A percentile compares a stretch with the other conserved stretches of the same genome.
Conservation (phyloP, 1,139 yeast genomes). For the Yamadazyma pseudoaaseri region DNA sequence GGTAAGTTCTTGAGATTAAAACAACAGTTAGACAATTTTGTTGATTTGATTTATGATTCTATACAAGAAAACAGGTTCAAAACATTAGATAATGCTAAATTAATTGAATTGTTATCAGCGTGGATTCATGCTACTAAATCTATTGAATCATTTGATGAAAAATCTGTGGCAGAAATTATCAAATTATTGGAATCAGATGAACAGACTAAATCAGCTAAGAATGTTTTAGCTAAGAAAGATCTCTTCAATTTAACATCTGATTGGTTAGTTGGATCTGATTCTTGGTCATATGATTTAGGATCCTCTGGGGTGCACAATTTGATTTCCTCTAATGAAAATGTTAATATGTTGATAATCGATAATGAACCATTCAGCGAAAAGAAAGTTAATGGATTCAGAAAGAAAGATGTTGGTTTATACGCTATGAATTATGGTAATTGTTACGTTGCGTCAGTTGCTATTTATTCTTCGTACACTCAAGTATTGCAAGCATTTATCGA, state of each 20-base stretch:
- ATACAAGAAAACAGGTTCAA: conserved; percentile 50
- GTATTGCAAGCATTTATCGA: conserved; percentile 85
- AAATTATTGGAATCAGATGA: conserved; percentile 42
- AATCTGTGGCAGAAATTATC: conserved; percentile 34
- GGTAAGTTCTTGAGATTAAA: conserved; percentile 68
- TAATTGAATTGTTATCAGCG: conserved; percentile 60
- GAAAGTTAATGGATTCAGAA: conserved; percentile 49
- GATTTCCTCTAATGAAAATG: conserved; percentile 68
- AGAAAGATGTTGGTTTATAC: conserved; percentile 91
- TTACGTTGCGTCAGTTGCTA: conserved; percentile 93
- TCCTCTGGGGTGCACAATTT: conserved; percentile 89
- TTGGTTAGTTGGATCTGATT: conserved; percentile 93
- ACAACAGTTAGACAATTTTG: conserved; percentile 49
- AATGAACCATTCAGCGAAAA: conserved; percentile 74
- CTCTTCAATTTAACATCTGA: conserved; percentile 50
- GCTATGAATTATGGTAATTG: conserved; percentile 93
- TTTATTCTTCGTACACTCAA: conserved; percentile 91
- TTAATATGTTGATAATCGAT: conserved; percentile 85
- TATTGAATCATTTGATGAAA: conserved; percentile 19
- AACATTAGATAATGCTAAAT: conserved; percentile 42
- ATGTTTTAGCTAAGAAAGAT: conserved; percentile 45
- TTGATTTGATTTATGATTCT: conserved; percentile 47
- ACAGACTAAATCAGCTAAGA: conserved; percentile 33
- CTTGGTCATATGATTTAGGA: conserved; percentile 94
- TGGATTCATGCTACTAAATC: conserved; percentile 59